Conservation (phyloP, 805 yeast genomes). For the Metschnikowia hibisci region DNA sequence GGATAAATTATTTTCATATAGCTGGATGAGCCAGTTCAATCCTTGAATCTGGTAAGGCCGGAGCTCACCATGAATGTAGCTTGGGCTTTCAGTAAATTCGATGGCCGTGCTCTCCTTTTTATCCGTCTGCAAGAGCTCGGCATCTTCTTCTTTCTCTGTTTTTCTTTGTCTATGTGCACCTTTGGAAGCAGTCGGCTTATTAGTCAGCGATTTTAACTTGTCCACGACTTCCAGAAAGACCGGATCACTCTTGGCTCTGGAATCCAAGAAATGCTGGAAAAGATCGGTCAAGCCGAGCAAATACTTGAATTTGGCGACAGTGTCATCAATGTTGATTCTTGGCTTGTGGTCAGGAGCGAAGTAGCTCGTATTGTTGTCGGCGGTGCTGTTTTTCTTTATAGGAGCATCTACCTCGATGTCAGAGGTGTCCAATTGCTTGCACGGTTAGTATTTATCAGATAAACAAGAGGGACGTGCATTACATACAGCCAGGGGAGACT, state of each 20-base stretch:
- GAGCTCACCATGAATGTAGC: constrained; percentile 52
- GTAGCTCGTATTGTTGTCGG: constrained; percentile 19
- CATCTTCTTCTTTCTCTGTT: constrained; percentile 77
- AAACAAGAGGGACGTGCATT: not conserved
- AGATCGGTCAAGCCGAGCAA: constrained; percentile 61
- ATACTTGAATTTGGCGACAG: constrained; percentile 65
- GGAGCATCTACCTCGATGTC: constrained; percentile 2
- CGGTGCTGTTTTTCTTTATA: not conserved
- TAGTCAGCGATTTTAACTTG: constrained; percentile 20
- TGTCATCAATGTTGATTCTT: constrained; percentile 51
- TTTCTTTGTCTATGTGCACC: constrained; percentile 52
- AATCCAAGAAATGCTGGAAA: constrained; percentile 64
- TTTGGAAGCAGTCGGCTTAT: constrained; percentile 7
- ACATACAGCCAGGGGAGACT: constrained; percentile 18
- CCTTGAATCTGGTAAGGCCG: constrained; percentile 81
- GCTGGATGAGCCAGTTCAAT: constrained; percentile 69
- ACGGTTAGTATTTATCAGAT: constrained; percentile 1
- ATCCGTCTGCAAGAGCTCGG: constrained; percentile 63
- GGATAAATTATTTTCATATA: constrained; percentile 63
- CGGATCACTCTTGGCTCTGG: constrained; percentile 60
- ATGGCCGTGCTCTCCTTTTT: constrained; percentile 27
- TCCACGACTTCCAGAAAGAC: constrained; percentile 51
- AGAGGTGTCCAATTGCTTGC: constrained; percentile 4
- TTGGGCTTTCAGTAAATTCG: constrained; percentile 51
- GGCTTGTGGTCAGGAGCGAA: constrained; percentile 33